A percentile compares a stretch with the other conserved stretches of the same genome.
Conservation (phyloP, 305 asterid genomes). For the Plantago lanceolata region DNA sequence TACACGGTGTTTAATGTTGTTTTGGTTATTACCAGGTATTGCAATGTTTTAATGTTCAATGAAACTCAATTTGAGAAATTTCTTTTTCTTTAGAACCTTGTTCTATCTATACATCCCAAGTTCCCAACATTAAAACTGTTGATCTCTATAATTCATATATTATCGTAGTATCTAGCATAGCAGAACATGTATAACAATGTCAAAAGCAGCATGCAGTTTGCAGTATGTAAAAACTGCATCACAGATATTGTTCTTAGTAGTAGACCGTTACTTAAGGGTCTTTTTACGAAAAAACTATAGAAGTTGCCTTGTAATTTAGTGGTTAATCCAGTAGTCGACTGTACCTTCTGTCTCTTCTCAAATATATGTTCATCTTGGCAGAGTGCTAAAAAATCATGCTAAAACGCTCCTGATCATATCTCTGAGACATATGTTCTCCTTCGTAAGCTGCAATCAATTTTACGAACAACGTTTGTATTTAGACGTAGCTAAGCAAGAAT, state of each 20-base stretch:
- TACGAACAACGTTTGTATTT: constrained; percentile 1
- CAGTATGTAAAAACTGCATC: too few relatives aligned
- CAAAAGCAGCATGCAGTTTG: too few relatives aligned
- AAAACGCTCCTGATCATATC: constrained; percentile 22
- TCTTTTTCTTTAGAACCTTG: background rate
- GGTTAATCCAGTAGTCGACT: background rate
- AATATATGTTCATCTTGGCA: constrained; percentile 4
- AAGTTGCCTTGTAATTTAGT: background rate
- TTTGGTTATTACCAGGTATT: too few relatives aligned
- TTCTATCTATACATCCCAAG: too few relatives aligned
- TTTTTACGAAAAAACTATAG: background rate
- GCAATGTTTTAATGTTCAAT: background rate
- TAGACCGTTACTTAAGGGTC: too few relatives aligned
- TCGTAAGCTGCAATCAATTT: constrained; percentile 33
- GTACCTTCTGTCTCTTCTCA: background rate
- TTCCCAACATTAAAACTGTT: too few relatives aligned
- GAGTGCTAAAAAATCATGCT: constrained; percentile 13
- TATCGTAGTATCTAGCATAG: too few relatives aligned
- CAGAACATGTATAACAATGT: too few relatives aligned
- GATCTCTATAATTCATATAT: too few relatives aligned
- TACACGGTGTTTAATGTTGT: background rate
- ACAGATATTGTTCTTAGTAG: too few relatives aligned
- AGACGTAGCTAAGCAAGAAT: constrained; percentile 8
- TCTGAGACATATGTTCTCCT: constrained; percentile 37
- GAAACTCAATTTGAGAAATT: background rate